phyloP scores from a whole-genome alignment of 768 basidiomycete genomes.

The Lanmaoa rubissima region DNA sequence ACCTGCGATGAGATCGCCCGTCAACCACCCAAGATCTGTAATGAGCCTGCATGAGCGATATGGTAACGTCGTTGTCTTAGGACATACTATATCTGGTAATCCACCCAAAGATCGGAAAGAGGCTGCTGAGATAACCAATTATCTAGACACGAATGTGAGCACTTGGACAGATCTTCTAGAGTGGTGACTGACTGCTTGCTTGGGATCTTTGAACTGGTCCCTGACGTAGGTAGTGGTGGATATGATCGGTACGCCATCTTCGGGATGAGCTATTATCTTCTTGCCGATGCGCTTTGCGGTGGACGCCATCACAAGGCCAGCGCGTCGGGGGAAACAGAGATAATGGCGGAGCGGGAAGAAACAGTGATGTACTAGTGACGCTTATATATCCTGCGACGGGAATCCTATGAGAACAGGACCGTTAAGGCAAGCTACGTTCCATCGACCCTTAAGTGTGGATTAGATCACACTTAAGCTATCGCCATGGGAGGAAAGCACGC shows the following conservation, averaged over 20 bases:
- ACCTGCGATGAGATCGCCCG: conserved; percentile 86
- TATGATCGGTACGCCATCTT: conserved; percentile 56
- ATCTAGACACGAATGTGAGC: conserved; percentile 38
- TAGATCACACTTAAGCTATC: neutral
- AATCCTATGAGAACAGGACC: neutral
- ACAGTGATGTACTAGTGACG: too few species aligned
- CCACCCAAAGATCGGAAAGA: conserved; percentile 89
- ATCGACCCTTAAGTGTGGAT: neutral
- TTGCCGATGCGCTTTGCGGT: conserved; percentile 52
- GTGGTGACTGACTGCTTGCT: conserved; percentile 39
- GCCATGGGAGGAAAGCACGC: conserved; percentile 25
- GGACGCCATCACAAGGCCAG: conserved; percentile 32
- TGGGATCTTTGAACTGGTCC: conserved; percentile 43
- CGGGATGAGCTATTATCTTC: conserved; percentile 57
- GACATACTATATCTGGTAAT: conserved; percentile 79
- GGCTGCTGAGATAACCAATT: conserved; percentile 57
- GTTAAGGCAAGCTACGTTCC: too few species aligned
- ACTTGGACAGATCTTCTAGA: neutral
- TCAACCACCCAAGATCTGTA: conserved; percentile 73
- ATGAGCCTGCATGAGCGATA: neutral
- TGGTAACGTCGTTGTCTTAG: too few species aligned
- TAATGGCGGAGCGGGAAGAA: neutral
- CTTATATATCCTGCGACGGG: neutral
- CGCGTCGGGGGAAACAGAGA: neutral
- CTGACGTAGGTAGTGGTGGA: conserved; percentile 56